These are phyloP conservation scores for Hibiscus mutabilis DNA, from an alignment of 345 rosid genomes.

Conservation along the genomic window DNA sequence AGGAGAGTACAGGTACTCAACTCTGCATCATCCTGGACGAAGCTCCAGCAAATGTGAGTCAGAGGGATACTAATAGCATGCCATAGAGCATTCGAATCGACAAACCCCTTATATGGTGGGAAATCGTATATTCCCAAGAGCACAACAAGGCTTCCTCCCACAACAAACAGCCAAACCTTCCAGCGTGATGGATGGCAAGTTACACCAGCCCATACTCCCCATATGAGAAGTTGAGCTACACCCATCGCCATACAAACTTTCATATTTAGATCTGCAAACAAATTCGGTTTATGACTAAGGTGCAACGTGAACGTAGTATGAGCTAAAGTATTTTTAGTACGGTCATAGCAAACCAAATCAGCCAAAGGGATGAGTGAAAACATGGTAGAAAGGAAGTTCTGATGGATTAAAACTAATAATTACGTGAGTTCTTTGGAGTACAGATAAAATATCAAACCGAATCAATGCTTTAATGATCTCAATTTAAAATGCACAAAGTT, in stretches of 20 bases:
- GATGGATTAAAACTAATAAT: not conserved
- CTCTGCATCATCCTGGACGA: conserved; percentile 71
- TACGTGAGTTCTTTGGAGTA: too few species aligned
- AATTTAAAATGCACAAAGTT: not conserved
- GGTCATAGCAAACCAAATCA: not conserved
- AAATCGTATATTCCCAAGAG: conserved; percentile 60
- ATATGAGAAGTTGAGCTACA: not conserved
- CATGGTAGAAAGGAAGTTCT: not conserved
- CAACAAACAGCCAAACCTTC: conserved; percentile 31
- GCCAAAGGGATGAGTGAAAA: not conserved
- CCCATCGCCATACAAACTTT: not conserved
- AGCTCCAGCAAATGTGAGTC: conserved; percentile 82
- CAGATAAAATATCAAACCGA: not conserved
- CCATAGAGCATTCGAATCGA: conserved; percentile 84
- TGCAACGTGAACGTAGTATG: not conserved
- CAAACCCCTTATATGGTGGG: conserved; percentile 62
- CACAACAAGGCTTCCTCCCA: conserved; percentile 43
- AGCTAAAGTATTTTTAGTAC: not conserved
- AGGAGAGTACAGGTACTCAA: conserved; percentile 49
- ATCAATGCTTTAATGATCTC: not conserved
- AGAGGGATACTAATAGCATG: conserved; percentile 66
- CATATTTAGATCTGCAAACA: not conserved
- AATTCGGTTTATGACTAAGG: not conserved
- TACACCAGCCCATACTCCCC: not conserved
- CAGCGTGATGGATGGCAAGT: not conserved